Percentiles rank a stretch among this genome's conserved stretches.
phyloP scores from a whole-genome alignment of 148 eudicot species.

The Chenopodium berlandieri region DNA sequence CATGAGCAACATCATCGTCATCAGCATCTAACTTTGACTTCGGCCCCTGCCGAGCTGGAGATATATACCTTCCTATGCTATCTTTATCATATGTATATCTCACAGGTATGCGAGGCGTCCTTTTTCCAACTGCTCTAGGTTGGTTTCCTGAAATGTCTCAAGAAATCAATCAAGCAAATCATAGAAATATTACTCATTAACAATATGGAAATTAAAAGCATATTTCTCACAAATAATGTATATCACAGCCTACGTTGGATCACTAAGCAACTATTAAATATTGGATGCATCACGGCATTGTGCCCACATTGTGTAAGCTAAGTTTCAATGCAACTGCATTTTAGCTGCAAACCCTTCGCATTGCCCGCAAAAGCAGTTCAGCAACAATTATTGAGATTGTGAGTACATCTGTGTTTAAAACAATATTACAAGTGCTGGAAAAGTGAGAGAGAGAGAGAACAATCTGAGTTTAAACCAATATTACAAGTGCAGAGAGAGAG shows the following conservation, averaged over 20 bases:
- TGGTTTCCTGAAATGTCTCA: constrained; percentile 51
- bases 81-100: constrained; percentile 61
- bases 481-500: background rate
- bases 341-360: background rate
- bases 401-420: background rate
- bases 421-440: background rate
- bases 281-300: background rate
- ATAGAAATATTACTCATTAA: background rate
- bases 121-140: constrained; percentile 93
- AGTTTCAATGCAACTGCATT: background rate
- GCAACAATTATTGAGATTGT: background rate
- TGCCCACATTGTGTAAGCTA: background rate
- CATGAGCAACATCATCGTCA: constrained; percentile 81
- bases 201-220: background rate
- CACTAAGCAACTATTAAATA: background rate
- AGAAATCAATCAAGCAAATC: constrained; percentile 8
- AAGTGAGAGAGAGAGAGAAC: too few species aligned
- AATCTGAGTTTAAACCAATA: background rate
- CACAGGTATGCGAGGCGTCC: constrained; percentile 92
- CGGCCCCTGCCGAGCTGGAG: constrained; percentile 64
- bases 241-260: background rate
- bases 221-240: background rate
- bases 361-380: background rate
- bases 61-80: constrained; percentile 47
- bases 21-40: constrained; percentile 54